Conservation (phyloP, 2,329 filamentous ascomycete genomes). For the Sodiomyces alkalinus region DNA sequence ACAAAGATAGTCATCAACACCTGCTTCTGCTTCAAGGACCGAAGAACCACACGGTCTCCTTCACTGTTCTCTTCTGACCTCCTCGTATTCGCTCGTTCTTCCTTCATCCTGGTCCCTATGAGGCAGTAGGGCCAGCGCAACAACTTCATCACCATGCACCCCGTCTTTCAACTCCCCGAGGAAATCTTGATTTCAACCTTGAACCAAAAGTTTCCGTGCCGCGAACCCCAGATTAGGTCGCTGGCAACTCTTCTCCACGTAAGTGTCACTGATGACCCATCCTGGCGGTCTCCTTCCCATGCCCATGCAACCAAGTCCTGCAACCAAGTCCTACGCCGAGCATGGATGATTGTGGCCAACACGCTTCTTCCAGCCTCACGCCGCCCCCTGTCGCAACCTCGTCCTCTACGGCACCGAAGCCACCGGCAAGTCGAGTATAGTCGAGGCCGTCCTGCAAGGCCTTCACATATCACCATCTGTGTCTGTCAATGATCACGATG, state of each 20-base stretch:
- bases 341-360: no score
- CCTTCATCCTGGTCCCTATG: no score
- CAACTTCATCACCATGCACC: conserved; percentile 18
- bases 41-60: no score
- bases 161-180: conserved; percentile 35
- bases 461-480: conserved; percentile 21
- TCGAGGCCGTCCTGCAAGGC: conserved; percentile 42
- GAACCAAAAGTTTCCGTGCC: conserved; percentile 35
- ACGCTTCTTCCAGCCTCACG: conserved; percentile 46
- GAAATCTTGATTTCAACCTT: conserved; percentile 32
- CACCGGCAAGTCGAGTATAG: conserved; percentile 69
- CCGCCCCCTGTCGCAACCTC: conserved; percentile 58
- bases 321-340: not conserved
- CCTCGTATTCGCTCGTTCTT: no score
- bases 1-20: no score
- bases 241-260: conserved; percentile 39
- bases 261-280: conserved; percentile 9
- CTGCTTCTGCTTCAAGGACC: no score
- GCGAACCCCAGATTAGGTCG: conserved; percentile 43
- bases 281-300: no score
- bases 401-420: conserved; percentile 74
- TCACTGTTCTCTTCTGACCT: no score
- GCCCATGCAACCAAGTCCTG: no score
- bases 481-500: conserved; percentile 28
- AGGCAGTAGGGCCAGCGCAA: no score